A percentile compares a stretch with the other conserved stretches of the same genome.
phyloP scores from a whole-genome alignment of 2,329 filamentous ascomycete genomes.

The Trichothecium sympodiale region DNA sequence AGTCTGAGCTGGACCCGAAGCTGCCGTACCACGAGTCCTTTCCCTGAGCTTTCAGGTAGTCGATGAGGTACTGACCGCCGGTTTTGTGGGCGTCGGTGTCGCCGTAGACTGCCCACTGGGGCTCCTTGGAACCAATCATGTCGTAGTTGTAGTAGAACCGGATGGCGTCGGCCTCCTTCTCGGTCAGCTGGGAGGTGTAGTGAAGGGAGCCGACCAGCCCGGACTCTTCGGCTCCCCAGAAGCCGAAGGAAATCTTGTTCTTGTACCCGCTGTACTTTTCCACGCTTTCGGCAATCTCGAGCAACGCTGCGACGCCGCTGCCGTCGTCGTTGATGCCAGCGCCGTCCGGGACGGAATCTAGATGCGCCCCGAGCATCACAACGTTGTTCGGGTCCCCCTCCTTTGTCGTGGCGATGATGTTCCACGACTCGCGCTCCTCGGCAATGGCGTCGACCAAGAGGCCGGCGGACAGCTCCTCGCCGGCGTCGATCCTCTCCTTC shows the following conservation, averaged over 20 bases:
- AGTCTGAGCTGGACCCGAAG: conserved; percentile 27
- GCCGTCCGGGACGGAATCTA: conserved; percentile 27
- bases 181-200: conserved; percentile 24
- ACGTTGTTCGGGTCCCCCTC: conserved; percentile 29
- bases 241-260: conserved; percentile 32
- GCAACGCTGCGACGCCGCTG: conserved; percentile 23
- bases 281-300: conserved; percentile 26
- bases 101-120: conserved; percentile 27
- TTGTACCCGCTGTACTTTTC: conserved; percentile 24
- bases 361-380: conserved; percentile 29
- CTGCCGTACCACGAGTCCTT: conserved; percentile 10
- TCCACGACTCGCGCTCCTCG: conserved; percentile 25
- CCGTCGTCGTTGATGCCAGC: conserved; percentile 31
- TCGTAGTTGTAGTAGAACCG: conserved; percentile 61
- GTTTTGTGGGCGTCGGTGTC: conserved; percentile 25
- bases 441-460: conserved; percentile 25
- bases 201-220: conserved; percentile 32
- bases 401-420: conserved; percentile 31
- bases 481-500: conserved; percentile 19
- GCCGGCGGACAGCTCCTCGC: conserved; percentile 21
- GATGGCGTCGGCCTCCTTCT: conserved; percentile 39
- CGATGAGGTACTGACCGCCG: conserved; percentile 21
- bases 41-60: conserved; percentile 16
- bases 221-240: conserved; percentile 31
- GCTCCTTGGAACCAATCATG: conserved; percentile 47